A percentile compares a stretch with the other conserved stretches of the same genome.
phyloP scores from a whole-genome alignment of 2,329 filamentous ascomycete species.

The Apiospora phragmitis region DNA sequence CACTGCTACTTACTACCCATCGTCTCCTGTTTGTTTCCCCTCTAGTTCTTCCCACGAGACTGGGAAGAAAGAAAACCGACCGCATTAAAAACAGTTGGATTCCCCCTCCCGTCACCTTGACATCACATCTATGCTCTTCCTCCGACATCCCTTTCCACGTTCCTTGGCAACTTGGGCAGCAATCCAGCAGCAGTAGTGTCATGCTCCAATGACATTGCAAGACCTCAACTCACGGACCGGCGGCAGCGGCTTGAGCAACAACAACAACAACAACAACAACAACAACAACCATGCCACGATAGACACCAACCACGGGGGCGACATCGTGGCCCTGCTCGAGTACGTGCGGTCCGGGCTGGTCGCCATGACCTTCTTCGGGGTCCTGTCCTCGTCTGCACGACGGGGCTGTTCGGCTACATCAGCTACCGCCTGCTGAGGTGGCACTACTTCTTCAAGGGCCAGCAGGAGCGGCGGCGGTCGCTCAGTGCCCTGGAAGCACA shows the following conservation, averaged over 20 bases:
- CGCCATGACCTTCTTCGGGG: constrained; percentile 16
- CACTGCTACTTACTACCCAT: background rate
- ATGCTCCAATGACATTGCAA: background rate
- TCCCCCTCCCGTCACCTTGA: background rate
- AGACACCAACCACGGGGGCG: background rate
- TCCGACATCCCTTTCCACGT: background rate
- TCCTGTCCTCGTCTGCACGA: constrained; percentile 15
- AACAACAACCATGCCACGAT: background rate
- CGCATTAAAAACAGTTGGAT: too few relatives aligned
- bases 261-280: too few relatives aligned
- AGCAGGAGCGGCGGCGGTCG: background rate
- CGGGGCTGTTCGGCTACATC: constrained; percentile 14
- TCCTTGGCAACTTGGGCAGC: background rate
- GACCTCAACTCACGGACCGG: background rate
- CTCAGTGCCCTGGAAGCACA: background rate
- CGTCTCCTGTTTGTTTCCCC: too few relatives aligned
- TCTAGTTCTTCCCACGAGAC: too few relatives aligned
- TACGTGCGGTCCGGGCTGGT: constrained; percentile 15
- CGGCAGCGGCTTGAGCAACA: background rate
- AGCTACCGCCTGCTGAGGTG: constrained; percentile 16
- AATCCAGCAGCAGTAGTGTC: background rate
- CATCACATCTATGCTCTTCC: background rate
- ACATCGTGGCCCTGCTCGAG: background rate
- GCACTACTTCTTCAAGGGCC: constrained; percentile 22
- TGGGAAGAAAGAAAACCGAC: too few relatives aligned